These are phyloP conservation scores for Corrigiola litoralis DNA, from an alignment of 179 eudicot species.

Conservation along the genomic window DNA sequence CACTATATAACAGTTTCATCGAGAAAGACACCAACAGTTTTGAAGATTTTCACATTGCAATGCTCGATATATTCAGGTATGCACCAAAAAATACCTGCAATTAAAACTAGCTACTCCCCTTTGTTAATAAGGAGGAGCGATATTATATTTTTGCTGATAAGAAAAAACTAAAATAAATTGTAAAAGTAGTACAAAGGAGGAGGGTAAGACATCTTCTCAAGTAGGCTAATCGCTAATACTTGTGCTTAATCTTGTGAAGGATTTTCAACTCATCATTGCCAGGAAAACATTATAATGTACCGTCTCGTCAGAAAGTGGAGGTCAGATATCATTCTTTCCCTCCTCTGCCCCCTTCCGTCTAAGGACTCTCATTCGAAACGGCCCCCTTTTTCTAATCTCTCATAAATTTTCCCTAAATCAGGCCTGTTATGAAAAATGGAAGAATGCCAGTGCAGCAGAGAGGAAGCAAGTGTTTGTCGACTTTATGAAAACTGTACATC, in stretches of 20 bases:
- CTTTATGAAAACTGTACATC: slow-evolving; percentile 48
- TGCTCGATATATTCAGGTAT: slow-evolving; percentile 83
- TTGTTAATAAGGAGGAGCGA: too few relatives aligned
- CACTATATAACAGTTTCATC: slow-evolving; percentile 46
- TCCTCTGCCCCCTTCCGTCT: background rate
- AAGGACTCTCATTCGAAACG: background rate
- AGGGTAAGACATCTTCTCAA: too few relatives aligned
- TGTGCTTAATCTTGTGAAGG: slow-evolving; percentile 35
- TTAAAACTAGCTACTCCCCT: background rate
- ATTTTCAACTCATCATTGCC: slow-evolving; percentile 76
- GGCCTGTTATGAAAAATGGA: slow-evolving; percentile 48
- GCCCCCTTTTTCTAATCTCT: slow-evolving; percentile 6
- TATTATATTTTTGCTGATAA: too few relatives aligned
- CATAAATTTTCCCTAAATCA: slow-evolving; percentile 12
- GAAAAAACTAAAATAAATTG: too few relatives aligned
- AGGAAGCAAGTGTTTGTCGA: slow-evolving; percentile 51
- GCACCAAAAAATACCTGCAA: background rate
- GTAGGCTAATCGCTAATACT: background rate
- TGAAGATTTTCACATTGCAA: slow-evolving; percentile 58
- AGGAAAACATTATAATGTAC: slow-evolving; percentile 83
- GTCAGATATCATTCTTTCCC: slow-evolving; percentile 21
- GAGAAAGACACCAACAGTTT: slow-evolving; percentile 46
- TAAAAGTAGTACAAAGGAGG: too few relatives aligned
- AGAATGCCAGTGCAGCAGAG: slow-evolving; percentile 11
- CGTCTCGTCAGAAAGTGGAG: slow-evolving; percentile 43